These are phyloP conservation scores for Plasmodium malariae DNA, from an alignment of 169 alveolate genomes.

Conservation along the genomic window DNA sequence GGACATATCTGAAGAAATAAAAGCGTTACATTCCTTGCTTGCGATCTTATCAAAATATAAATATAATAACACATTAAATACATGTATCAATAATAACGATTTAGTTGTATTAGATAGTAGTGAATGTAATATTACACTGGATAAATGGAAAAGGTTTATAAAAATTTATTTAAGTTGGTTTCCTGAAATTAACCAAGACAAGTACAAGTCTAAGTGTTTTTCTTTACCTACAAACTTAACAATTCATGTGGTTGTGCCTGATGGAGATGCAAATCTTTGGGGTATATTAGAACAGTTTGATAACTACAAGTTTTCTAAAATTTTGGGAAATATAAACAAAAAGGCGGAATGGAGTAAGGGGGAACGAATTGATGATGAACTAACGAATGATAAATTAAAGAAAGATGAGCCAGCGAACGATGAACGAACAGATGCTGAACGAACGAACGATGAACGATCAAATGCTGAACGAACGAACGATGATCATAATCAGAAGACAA, in stretches of 20 bases:
- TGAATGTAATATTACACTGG: background rate
- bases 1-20: constrained; percentile 14
- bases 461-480: too few relatives aligned
- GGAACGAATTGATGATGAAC: background rate
- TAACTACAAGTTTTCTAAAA: constrained; percentile 18
- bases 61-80: background rate
- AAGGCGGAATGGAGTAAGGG: background rate
- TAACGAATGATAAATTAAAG: too few relatives aligned
- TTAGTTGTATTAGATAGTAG: background rate
- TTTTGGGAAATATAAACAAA: constrained; percentile 13
- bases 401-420: too few relatives aligned
- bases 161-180: constrained; percentile 72
- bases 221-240: constrained; percentile 41
- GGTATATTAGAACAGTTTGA: constrained; percentile 23
- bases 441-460: too few relatives aligned
- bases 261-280: background rate
- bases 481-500: too few relatives aligned
- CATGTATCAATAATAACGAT: background rate
- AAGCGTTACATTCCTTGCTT: constrained; percentile 24
- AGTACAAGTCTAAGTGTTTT: constrained; percentile 73
- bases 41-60: background rate
- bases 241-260: constrained; percentile 65
- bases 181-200: constrained; percentile 72
- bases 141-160: constrained; percentile 29
- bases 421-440: background rate